A percentile compares a stretch with the other conserved stretches of the same genome.
These are phyloP conservation scores for Mycena olivaceomarginata DNA, from an alignment of 768 basidiomycete species.

Conservation along the genomic window DNA sequence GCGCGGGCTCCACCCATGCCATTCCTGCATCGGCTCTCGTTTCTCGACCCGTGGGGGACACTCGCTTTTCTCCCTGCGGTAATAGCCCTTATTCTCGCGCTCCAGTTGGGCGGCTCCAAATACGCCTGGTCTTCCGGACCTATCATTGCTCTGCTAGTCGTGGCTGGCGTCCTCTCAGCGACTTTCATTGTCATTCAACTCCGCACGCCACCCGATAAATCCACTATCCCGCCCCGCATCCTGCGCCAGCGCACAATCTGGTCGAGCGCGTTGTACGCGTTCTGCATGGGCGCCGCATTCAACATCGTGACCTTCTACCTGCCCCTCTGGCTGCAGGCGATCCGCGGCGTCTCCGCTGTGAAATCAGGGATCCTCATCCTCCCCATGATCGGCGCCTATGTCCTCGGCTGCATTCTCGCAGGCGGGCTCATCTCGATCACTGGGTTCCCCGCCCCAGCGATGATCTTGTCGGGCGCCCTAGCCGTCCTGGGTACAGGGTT, in stretches of 20 bases:
- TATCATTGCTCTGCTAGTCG: slow-evolving; percentile 22
- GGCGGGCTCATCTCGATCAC: neutral
- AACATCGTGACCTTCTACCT: slow-evolving; percentile 9
- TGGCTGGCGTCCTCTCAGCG: slow-evolving; percentile 33
- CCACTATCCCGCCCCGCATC: slow-evolving; percentile 6
- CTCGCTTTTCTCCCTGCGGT: slow-evolving; percentile 37
- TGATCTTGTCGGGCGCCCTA: neutral
- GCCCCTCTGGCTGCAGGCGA: slow-evolving; percentile 5
- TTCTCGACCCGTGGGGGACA: slow-evolving; percentile 39
- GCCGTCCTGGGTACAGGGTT: neutral
- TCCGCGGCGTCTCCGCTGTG: slow-evolving; percentile 9
- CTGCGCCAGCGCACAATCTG: neutral
- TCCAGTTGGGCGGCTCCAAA: slow-evolving; percentile 65
- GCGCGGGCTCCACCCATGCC: neutral
- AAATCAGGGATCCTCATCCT: slow-evolving; percentile 1
- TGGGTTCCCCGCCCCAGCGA: neutral
- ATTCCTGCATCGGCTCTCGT: neutral
- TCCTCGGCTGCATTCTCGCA: neutral
- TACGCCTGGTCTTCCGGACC: slow-evolving; percentile 60
- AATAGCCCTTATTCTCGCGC: slow-evolving; percentile 51
- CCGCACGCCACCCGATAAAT: neutral
- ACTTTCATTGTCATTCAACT: slow-evolving; percentile 36
- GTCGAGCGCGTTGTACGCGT: neutral
- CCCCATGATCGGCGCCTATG: slow-evolving; percentile 5
- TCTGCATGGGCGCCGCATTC: slow-evolving; percentile 10